Conservation (phyloP, 371 early-diverging fungal genomes). For the Syncephalastrum monosporum region DNA sequence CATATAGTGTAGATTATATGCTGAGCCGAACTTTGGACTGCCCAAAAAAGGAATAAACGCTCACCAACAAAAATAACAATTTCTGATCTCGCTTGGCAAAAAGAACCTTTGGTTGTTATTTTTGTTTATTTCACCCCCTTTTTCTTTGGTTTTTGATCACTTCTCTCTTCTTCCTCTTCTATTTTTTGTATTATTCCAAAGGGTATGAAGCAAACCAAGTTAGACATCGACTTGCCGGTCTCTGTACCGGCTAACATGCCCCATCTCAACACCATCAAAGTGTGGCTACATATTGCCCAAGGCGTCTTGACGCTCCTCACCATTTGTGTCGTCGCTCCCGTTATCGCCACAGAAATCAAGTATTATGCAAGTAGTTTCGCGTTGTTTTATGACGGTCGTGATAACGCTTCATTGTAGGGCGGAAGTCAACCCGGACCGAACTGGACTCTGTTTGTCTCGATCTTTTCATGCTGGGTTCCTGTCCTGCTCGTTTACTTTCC, state of each 20-base stretch:
- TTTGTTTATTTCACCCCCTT: neutral
- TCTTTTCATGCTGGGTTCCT: constrained; percentile 26
- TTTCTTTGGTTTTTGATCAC: neutral
- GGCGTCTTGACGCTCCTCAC: constrained; percentile 22
- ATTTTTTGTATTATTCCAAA: neutral
- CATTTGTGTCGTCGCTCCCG: constrained; percentile 28
- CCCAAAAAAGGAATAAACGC: constrained; percentile 44
- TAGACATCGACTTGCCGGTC: constrained; percentile 19
- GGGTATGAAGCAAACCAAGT: neutral
- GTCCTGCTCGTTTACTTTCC: constrained; percentile 31
- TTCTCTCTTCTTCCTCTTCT: no score
- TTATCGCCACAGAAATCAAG: constrained; percentile 30
- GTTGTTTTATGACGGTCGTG: neutral
- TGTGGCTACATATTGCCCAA: constrained; percentile 28
- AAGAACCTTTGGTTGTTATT: no score
- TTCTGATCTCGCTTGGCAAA: constrained; percentile 9
- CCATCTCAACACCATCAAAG: constrained; percentile 27
- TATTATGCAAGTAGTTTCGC: constrained; percentile 26
- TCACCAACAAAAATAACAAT: constrained; percentile 43
- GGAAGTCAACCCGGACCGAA: constrained; percentile 40
- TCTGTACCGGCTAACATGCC: constrained; percentile 32
- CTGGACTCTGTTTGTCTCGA: constrained; percentile 28
- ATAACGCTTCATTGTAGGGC: constrained; percentile 19
- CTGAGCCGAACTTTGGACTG: no score
- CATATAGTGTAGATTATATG: no score